Base-by-base conservation (phyloP, 1,284 basidiomycete species). In the Ustilago trichophora region DNA sequence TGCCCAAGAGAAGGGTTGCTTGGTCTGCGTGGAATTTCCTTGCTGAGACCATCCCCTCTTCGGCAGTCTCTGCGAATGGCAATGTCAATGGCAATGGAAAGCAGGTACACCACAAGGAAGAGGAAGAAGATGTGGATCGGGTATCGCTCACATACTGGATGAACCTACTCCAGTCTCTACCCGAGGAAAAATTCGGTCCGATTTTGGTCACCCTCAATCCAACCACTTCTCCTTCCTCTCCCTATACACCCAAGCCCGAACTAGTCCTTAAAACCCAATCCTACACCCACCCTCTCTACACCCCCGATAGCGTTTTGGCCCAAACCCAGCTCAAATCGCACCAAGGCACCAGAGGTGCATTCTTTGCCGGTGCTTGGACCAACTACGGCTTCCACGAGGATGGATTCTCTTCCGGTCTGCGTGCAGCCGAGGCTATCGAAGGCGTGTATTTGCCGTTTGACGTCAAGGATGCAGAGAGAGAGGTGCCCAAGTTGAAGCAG, bases 341-440 rank as follows among this genome's bases (percentile, higher is more conserved):
- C 44, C 90, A 92, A 81, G 87, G 87, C 71, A 85, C 77, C 18
- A 21, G 52, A 1, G 85, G 87, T 1, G 85, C 91, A 53, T 86
- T 87, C 15, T 92, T 87, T 76, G 89, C 87, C 2, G 90, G 90
- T n/a, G 91, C 90, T 6, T 92, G 89, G 85, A 85, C 88, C 38
- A 87, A 87, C 50, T 91, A 91, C 72, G 90, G 82, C 7, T 80
- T 90, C 83, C 90, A 92, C 82, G 90, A 91, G 82, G 90, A 92
- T 73, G 90, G 89, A 4, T 91, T 91, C 82, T 86, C 89, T 0
- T 87, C 80, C 0, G 83, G 83, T 0, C 67, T 85, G 44, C 72
- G 73, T 3, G 82, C 81, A 6, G 53, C 69, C 10, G 58, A 60
- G 6, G 75, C 76, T 5, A 82, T 84, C 29, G 42, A 45, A 32